Conservation (phyloP, 495 filamentous ascomycete species). For the Penicillium verhagenii region DNA sequence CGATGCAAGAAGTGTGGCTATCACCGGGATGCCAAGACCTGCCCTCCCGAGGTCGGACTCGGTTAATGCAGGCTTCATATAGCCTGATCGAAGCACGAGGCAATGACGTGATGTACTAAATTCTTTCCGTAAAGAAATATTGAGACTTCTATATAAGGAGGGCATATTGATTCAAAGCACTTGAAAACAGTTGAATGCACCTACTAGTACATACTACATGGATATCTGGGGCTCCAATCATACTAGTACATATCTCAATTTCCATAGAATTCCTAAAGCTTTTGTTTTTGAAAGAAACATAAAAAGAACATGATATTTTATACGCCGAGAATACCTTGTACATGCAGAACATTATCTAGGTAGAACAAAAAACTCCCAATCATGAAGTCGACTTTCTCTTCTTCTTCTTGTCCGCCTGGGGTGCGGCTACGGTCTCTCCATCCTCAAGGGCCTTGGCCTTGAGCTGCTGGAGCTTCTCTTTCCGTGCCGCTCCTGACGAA, state of each 20-base stretch:
- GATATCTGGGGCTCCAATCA: too few species aligned
- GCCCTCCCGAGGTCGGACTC: slow-evolving; percentile 43
- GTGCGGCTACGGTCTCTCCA: slow-evolving; percentile 26
- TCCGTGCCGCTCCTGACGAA: slow-evolving; percentile 52
- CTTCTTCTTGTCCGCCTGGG: slow-evolving; percentile 43
- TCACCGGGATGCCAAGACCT: slow-evolving; percentile 31
- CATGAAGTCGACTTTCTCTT: slow-evolving; percentile 47
- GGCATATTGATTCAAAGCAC: too few species aligned
- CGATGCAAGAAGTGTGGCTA: slow-evolving; percentile 31
- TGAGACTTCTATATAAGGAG: too few species aligned
- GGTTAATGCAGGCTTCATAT: slow-evolving; percentile 35
- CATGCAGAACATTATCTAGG: slow-evolving; percentile 33
- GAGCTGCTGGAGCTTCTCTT: slow-evolving; percentile 57
- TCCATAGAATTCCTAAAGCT: not conserved
- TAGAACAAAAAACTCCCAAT: slow-evolving; percentile 20
- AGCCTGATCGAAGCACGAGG: slow-evolving; percentile 13
- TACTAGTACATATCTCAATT: too few species aligned
- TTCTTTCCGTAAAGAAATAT: too few species aligned
- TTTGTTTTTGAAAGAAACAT: slow-evolving; percentile 10
- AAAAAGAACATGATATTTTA: slow-evolving; percentile 37
- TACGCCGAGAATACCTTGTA: slow-evolving; percentile 39
- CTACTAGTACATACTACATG: not conserved
- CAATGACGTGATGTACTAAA: not conserved
- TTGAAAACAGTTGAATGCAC: too few species aligned
- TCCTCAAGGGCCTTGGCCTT: slow-evolving; percentile 49